These are phyloP conservation scores for Sporothrix schenckii DNA, from an alignment of 2,329 filamentous ascomycete genomes.

Conservation along the genomic window DNA sequence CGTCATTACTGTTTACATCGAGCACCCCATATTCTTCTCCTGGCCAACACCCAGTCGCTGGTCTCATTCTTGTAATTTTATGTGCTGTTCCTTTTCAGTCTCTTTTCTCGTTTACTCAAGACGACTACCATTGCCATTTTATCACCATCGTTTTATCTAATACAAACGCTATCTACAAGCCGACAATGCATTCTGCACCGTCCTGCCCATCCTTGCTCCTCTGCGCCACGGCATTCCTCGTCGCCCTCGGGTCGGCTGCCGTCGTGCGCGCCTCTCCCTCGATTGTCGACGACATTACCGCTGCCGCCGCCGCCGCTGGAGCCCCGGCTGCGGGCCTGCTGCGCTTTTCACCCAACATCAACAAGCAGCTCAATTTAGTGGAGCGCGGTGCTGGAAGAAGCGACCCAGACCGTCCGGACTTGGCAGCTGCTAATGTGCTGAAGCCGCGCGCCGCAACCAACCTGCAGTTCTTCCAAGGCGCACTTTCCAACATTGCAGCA, in stretches of 20 bases:
- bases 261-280: constrained; percentile 25
- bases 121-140: background rate
- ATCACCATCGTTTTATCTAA: background rate
- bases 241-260: constrained; percentile 6
- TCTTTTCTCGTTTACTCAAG: background rate
- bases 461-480: constrained; percentile 49
- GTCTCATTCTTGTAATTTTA: background rate
- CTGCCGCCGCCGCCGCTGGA: background rate
- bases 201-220: constrained; percentile 17
- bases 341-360: constrained; percentile 23
- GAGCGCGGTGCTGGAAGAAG: constrained; percentile 36
- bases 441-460: constrained; percentile 38
- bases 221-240: constrained; percentile 23
- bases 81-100: background rate
- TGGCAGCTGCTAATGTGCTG: constrained; percentile 20
- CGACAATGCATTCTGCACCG: constrained; percentile 17
- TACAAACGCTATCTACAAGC: background rate
- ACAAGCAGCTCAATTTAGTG: constrained; percentile 16
- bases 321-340: constrained; percentile 13
- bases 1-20: background rate
- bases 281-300: background rate
- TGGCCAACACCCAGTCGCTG: background rate
- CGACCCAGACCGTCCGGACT: constrained; percentile 37
- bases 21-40: background rate
- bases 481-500: constrained; percentile 47